A percentile compares a stretch with the other conserved stretches of the same genome.
phyloP scores from a whole-genome alignment of 345 rosid genomes.

The Litchi chinensis region DNA sequence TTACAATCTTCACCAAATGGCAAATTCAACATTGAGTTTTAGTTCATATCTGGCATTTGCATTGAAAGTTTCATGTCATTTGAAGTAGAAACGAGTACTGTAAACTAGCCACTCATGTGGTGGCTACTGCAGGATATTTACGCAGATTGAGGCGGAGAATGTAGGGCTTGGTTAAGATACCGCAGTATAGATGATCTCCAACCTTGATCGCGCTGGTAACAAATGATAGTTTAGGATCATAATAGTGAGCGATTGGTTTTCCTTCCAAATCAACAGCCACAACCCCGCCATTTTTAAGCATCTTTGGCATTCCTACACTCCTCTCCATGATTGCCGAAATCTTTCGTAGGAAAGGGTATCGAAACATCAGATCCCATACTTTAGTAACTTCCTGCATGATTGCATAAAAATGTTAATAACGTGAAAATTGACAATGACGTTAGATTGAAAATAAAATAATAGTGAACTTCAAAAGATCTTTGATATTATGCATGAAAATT shows the following conservation, averaged over 20 bases:
- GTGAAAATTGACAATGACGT: not conserved
- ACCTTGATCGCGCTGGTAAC: conserved; percentile 51
- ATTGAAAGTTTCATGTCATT: too few species aligned
- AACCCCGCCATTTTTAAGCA: conserved; percentile 41
- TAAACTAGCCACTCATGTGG: too few species aligned
- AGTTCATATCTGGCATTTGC: too few species aligned
- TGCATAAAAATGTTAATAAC: not conserved
- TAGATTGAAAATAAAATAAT: too few species aligned
- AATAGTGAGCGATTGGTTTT: conserved; percentile 47
- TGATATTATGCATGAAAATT: too few species aligned
- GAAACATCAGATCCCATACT: conserved; percentile 21
- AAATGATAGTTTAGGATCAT: conserved; percentile 36
- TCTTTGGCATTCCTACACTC: not conserved
- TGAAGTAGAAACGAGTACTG: too few species aligned
- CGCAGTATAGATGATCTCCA: conserved; percentile 56
- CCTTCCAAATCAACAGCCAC: conserved; percentile 62
- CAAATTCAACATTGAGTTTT: too few species aligned
- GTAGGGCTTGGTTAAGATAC: conserved; percentile 40
- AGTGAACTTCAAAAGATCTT: too few species aligned
- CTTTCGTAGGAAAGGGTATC: conserved; percentile 55
- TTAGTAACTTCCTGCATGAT: conserved; percentile 27
- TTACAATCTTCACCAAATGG: too few species aligned
- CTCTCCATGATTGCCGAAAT: conserved; percentile 29
- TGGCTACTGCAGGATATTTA: conserved; percentile 36
- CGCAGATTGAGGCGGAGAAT: conserved; percentile 49